These are phyloP conservation scores for Mycena kentingensis DNA, from an alignment of 768 basidiomycete genomes.

Conservation along the genomic window DNA sequence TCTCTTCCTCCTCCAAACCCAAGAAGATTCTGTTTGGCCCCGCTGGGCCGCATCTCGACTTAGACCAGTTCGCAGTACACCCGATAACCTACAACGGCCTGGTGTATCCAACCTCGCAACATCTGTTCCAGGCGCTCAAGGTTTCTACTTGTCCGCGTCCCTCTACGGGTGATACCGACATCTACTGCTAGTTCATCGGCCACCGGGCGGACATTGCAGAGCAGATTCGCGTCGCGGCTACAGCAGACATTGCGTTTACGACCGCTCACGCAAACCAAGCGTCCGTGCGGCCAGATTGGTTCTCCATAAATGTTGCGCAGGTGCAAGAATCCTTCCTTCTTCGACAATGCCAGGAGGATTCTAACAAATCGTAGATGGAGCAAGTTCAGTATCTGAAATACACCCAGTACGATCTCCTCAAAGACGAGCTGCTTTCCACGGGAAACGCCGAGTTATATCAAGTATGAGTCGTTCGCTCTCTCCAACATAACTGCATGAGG, in stretches of 20 bases:
- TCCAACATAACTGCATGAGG: neutral
- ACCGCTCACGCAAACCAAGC: constrained; percentile 43
- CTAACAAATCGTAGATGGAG: constrained; percentile 44
- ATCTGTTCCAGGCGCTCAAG: constrained; percentile 51
- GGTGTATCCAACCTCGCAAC: constrained; percentile 47
- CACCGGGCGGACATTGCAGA: constrained; percentile 46
- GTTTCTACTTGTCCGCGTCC: constrained; percentile 22
- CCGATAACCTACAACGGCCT: constrained; percentile 38
- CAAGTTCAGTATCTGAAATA: constrained; percentile 51
- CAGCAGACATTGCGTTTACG: constrained; percentile 42
- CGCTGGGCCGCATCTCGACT: constrained; percentile 38
- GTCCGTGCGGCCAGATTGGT: constrained; percentile 49
- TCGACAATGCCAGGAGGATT: neutral
- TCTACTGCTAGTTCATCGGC: constrained; percentile 41
- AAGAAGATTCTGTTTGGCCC: constrained; percentile 20
- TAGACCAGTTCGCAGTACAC: constrained; percentile 48
- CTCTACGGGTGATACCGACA: neutral
- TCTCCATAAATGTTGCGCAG: constrained; percentile 46
- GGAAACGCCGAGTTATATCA: constrained; percentile 51
- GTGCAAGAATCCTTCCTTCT: constrained; percentile 27
- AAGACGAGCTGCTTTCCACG: constrained; percentile 45
- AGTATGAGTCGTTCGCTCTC: constrained; percentile 29
- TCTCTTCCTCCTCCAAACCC: neutral
- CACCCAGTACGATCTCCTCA: constrained; percentile 49
- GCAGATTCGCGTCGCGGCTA: constrained; percentile 41